Base-by-base conservation (phyloP, 768 basidiomycete genomes). In the Auriscalpium vulgare region DNA sequence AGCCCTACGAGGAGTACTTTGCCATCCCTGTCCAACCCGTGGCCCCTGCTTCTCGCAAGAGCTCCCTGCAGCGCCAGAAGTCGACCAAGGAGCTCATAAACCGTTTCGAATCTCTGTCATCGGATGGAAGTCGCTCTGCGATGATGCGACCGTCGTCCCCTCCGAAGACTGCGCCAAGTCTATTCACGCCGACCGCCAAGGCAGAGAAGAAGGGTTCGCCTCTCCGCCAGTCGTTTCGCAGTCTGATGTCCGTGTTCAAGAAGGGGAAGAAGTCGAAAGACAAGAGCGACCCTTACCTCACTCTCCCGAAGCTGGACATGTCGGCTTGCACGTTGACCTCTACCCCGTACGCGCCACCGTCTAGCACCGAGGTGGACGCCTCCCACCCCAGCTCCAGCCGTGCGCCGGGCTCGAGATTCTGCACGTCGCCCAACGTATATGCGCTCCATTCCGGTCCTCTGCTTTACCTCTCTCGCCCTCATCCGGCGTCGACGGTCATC, bases 221-320 rank as follows among this genome's bases (percentile, higher is more conserved):
- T 2, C 69, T 88, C 50, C 78, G 84, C 21, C 80, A 80, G 65
- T 87, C 85, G 16, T 70, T 88, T 59, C 77, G 79, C 43, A 87
- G 82, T 60, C 65, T 87, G 35, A 69, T 88, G 46, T 78, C 83
- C 6, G 79, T 81, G 4, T 76, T 87, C 71, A 84, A 77, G 69
- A 84, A 80, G 66, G 70, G 67, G 47, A 68, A 64, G 53, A 67
- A 61, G 53, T 29, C 53, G 36, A 61, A 54, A 23, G 60, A 66
- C 13, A 71, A 67, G 50, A 56, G 59, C 49, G 67, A 60, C 10
- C 4, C 50, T 34, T 43, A 17, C 40, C 35, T 19, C 47, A 17
- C 29, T 53, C 55, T 47, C 40, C 56, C 35, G 61, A 62, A 50
- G 51, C 51, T 35, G 19, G 10, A 8, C 48, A 53, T 13, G 17